These are phyloP conservation scores for Dioscorea cayenensis DNA, from an alignment of 116 monocot genomes.

Conservation along the genomic window DNA sequence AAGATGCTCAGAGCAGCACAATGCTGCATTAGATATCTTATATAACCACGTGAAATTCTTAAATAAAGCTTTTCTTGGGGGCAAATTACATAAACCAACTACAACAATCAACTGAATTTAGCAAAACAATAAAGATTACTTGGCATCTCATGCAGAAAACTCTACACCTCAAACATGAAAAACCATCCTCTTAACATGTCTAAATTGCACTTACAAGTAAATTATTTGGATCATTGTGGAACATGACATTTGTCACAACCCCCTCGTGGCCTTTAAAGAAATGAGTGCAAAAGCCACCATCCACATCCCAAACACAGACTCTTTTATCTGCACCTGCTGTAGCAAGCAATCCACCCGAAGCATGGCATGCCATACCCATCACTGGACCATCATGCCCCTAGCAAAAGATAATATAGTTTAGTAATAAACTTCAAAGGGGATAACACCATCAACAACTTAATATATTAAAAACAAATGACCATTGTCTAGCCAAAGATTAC, in stretches of 20 bases:
- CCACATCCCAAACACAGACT: slow-evolving; percentile 92
- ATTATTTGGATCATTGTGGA: slow-evolving; percentile 74
- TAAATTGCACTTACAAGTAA: slow-evolving; percentile 57
- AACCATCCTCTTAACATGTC: neutral
- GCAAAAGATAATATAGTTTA: neutral
- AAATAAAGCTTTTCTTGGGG: no score
- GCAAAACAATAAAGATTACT: no score
- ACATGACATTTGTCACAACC: slow-evolving; percentile 72
- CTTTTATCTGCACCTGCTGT: slow-evolving; percentile 87
- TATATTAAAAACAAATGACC: neutral
- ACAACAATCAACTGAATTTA: no score
- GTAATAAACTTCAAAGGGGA: neutral
- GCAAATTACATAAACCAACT: no score
- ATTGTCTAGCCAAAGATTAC: no score
- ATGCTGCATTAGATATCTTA: no score
- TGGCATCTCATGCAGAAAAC: no score
- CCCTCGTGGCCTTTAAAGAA: slow-evolving; percentile 82
- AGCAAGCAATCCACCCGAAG: slow-evolving; percentile 91
- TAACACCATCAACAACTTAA: neutral
- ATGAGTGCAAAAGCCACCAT: slow-evolving; percentile 96
- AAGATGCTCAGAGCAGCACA: no score
- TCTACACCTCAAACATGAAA: neutral
- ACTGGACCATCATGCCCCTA: slow-evolving; percentile 94
- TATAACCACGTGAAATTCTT: no score
- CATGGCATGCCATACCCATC: slow-evolving; percentile 83